Evolutionary conservation across 768 basidiomycete species (phyloP), one percentile per base, ranked within the genome.

Genomic region (Pisolithus orientalis): DNA sequence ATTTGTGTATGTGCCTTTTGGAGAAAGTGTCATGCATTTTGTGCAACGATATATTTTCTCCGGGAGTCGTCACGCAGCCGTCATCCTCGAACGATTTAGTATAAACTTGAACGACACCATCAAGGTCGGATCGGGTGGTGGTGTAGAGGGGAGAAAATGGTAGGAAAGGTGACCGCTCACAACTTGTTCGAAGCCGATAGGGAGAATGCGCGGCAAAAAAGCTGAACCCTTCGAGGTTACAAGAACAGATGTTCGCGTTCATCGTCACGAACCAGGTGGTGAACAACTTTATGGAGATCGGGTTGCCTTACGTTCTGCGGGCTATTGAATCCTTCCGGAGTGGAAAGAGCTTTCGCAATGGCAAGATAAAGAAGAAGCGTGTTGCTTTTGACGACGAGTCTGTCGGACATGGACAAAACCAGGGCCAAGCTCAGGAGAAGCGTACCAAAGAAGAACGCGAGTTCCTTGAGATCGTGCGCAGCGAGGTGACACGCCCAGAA

Each of bases 1-100:
- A 14, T 97, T 94, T 63, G 80, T 96, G 47, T 99, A 98, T 65
- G 90, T 95, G 4, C 94, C 94, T 0, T 96, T 94, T 57, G 94
- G 94, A 28, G 87, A 87, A 63, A 78, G 79, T 48, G 82, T 92
- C 55, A 92, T 94, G 88, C 71, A 76, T 7, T 64, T 74, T 47
- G 72, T 79, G 29, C 74, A 72, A 34, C 27, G 51, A 5, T 52
- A 60, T 51, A 48, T 72, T 37, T 70, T 66, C 48, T 60, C 59
- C 21, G 68, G 69, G 13, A 52, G 62, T 1, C 55, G 52, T 37
- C 51, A 51, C 27, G 55, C 52, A 6, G 49, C 57, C 46, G 37
- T 51, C 11, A 52, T 55, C 40, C 56, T 61, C 52, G 63, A 59
- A 62, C 64, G 38, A 53, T 56, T 54, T 29, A 59, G 54, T 47